phyloP scores from a whole-genome alignment of 208 protist species.

The Leishmania tarentolae region DNA sequence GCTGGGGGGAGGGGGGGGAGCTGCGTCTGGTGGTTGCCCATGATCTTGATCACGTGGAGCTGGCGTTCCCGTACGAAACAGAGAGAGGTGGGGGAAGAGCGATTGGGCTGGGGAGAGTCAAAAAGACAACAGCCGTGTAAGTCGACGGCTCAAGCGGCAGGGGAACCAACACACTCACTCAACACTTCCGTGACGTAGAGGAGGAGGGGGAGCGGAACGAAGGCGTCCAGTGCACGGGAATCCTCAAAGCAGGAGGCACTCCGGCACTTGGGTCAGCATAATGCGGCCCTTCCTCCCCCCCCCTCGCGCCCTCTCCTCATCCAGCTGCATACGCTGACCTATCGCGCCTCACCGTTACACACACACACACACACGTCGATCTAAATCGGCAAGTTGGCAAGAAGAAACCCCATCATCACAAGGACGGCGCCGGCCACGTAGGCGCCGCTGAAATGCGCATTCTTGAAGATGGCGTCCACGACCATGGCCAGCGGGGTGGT shows the following conservation, averaged over 20 bases:
- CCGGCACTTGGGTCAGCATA: not conserved
- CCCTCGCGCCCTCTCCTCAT: not conserved
- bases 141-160: not conserved
- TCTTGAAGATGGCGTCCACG: constrained; percentile 64
- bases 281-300: not conserved
- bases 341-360: not conserved
- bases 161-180: not conserved
- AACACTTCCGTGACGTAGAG: not conserved
- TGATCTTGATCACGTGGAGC: not conserved
- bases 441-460: constrained; percentile 40
- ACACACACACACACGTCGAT: constrained; percentile 12
- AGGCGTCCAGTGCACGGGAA: not conserved
- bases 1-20: not conserved
- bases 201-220: not conserved
- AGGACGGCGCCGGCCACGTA: constrained; percentile 80
- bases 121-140: not conserved
- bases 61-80: not conserved
- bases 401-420: constrained; percentile 77
- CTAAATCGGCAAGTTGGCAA: constrained; percentile 65
- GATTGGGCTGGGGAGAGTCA: not conserved
- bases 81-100: not conserved
- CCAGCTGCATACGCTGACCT: not conserved
- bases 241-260: not conserved
- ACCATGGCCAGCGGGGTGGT: constrained; percentile 92
- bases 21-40: not conserved